Conservation (phyloP, 331 rosid genomes). For the Erythrophleum ivorense region DNA sequence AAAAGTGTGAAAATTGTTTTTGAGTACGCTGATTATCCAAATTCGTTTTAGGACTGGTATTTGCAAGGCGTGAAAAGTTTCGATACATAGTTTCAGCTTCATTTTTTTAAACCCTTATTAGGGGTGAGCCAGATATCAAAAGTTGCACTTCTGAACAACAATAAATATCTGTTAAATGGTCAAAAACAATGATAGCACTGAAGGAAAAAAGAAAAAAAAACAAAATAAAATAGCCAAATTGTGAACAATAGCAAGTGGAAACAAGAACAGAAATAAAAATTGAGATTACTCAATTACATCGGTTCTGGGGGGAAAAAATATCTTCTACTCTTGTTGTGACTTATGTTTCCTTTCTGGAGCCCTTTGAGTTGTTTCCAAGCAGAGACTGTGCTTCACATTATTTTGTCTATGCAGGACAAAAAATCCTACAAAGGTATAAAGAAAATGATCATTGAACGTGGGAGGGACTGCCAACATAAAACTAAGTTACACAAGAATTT, state of each 20-base stretch:
- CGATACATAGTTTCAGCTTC: background rate
- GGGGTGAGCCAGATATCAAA: background rate
- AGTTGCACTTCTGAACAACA: background rate
- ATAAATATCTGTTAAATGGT: background rate
- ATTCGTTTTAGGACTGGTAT: constrained; percentile 5
- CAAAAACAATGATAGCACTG: too few relatives aligned
- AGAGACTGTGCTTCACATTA: background rate
- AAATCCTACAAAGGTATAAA: background rate
- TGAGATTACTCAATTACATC: too few relatives aligned
- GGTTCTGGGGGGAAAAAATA: too few relatives aligned
- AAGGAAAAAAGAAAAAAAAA: too few relatives aligned
- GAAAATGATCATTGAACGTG: background rate
- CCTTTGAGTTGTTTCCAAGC: background rate
- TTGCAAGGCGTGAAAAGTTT: constrained; percentile 7
- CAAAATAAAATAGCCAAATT: too few relatives aligned
- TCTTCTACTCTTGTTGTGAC: background rate
- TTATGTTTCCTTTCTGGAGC: background rate
- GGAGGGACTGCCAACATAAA: too few relatives aligned
- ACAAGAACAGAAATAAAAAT: background rate
- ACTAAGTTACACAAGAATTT: background rate
- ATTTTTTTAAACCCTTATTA: background rate
- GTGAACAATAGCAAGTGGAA: background rate
- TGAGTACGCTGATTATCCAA: background rate
- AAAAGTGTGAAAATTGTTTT: background rate
- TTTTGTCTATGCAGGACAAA: background rate